These are phyloP conservation scores for Suillus weaverae DNA, from an alignment of 768 basidiomycete species.

Conservation along the genomic window DNA sequence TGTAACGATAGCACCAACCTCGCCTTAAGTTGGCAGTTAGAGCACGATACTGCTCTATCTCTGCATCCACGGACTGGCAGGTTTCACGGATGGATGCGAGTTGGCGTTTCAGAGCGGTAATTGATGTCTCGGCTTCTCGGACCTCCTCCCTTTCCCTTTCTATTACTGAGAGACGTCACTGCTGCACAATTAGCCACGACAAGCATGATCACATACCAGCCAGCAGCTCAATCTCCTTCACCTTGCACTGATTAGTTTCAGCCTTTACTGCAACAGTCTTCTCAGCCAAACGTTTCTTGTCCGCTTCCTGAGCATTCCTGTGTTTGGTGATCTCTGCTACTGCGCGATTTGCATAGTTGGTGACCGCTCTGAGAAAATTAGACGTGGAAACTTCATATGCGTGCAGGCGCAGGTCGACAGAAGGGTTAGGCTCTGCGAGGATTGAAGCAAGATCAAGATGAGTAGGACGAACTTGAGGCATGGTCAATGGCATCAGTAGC, in stretches of 20 bases:
- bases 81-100: constrained; percentile 63
- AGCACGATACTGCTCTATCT: constrained; percentile 73
- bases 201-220: constrained; percentile 50
- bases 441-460: constrained; percentile 63
- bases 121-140: constrained; percentile 64
- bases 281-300: constrained; percentile 64
- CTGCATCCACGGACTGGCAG: constrained; percentile 55
- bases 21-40: constrained; percentile 59
- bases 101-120: constrained; percentile 64
- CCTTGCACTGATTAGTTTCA: constrained; percentile 74
- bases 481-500: neutral
- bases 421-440: constrained; percentile 54
- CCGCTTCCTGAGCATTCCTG: constrained; percentile 57
- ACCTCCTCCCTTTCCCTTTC: constrained; percentile 72
- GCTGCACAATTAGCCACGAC: neutral
- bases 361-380: constrained; percentile 72
- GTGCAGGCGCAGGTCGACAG: constrained; percentile 62
- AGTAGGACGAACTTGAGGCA: constrained; percentile 20
- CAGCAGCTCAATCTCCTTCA: constrained; percentile 77
- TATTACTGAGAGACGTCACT: constrained; percentile 43
- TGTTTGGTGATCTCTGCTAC: constrained; percentile 69
- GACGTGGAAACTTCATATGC: constrained; percentile 65
- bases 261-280: constrained; percentile 60
- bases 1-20: constrained; percentile 43
- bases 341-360: constrained; percentile 70